These are phyloP conservation scores for Pichia kudriavzevii DNA, from an alignment of 1,139 yeast species.

Conservation along the genomic window DNA sequence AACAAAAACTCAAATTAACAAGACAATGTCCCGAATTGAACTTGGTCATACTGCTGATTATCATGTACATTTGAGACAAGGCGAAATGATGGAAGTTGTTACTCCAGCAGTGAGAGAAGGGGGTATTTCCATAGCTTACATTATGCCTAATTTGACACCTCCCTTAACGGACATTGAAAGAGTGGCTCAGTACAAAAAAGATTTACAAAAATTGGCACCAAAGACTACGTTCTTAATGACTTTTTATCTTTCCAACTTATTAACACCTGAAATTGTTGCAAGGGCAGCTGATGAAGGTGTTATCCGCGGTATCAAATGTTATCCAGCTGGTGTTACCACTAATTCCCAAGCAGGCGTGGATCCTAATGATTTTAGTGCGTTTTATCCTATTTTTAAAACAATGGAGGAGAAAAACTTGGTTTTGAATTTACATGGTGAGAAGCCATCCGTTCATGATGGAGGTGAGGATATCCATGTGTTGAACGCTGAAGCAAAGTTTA, in stretches of 20 bases:
- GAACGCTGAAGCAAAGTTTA: constrained; percentile 87
- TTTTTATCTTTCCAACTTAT: constrained; percentile 65
- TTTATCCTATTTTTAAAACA: constrained; percentile 82
- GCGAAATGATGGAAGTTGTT: constrained; percentile 82
- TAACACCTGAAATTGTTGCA: constrained; percentile 78
- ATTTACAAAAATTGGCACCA: constrained; percentile 65
- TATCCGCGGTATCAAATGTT: constrained; percentile 83
- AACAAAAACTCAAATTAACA: too few species aligned
- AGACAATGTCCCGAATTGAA: constrained; percentile 18
- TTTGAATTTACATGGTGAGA: constrained; percentile 90
- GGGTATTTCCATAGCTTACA: constrained; percentile 83
- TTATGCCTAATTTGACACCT: constrained; percentile 95
- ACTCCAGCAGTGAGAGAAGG: constrained; percentile 88
- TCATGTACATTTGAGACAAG: constrained; percentile 95
- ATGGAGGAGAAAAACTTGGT: constrained; percentile 74
- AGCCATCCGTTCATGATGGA: constrained; percentile 50
- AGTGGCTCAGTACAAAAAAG: constrained; percentile 61
- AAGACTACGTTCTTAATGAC: constrained; percentile 87
- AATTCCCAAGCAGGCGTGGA: constrained; percentile 91
- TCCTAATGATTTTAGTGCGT: constrained; percentile 80
- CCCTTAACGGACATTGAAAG: constrained; percentile 78
- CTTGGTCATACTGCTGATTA: constrained; percentile 88
- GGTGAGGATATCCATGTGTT: constrained; percentile 62
- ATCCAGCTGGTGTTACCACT: constrained; percentile 98
- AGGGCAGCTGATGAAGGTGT: constrained; percentile 69